These are phyloP conservation scores for Pouteria glomerata DNA, from an alignment of 148 eudicot species.

Conservation along the genomic window DNA sequence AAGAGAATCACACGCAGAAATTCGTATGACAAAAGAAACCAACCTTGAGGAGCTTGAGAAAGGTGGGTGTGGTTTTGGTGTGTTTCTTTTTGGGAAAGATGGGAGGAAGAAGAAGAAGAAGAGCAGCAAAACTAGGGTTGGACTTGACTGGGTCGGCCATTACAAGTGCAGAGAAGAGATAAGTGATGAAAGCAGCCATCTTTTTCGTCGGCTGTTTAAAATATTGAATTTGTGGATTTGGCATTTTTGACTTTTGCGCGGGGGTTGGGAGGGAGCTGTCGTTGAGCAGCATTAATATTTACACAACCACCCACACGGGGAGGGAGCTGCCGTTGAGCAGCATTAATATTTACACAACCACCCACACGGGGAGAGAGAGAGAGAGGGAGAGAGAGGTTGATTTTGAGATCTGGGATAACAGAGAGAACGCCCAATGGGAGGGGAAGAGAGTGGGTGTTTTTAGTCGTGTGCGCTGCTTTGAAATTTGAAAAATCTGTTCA, in stretches of 20 bases:
- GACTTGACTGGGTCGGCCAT: slow-evolving; percentile 4
- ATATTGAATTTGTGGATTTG: neutral
- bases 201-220: neutral
- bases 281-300: slow-evolving; percentile 7
- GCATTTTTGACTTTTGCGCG: slow-evolving; percentile 4
- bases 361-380: neutral
- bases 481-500: too few relatives aligned
- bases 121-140: neutral
- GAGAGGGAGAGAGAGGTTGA: neutral
- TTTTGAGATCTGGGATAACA: neutral
- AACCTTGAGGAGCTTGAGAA: neutral
- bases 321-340: neutral
- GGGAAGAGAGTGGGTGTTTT: too few relatives aligned
- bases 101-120: neutral
- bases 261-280: too few relatives aligned
- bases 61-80: neutral
- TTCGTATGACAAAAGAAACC: neutral
- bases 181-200: slow-evolving; percentile 6
- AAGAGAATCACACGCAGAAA: neutral
- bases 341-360: neutral
- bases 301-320: neutral
- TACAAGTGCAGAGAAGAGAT: neutral
- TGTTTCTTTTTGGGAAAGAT: neutral
- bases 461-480: too few relatives aligned
- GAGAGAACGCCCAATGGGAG: neutral